These are phyloP conservation scores for Davidsoniella australis DNA, from an alignment of 2,329 filamentous ascomycete genomes.

Conservation along the genomic window DNA sequence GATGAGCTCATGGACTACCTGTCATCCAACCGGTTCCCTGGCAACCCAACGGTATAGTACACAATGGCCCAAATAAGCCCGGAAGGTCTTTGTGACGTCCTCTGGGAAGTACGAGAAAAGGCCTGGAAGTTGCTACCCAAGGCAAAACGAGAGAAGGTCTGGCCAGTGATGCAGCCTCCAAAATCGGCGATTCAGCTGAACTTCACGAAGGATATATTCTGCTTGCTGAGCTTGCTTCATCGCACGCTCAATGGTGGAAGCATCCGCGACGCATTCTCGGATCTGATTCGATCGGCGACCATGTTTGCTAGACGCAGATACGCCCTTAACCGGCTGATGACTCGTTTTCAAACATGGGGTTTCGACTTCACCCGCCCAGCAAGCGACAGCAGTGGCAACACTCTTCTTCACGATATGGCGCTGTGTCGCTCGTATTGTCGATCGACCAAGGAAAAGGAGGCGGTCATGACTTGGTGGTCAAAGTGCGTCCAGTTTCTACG, in stretches of 20 bases:
- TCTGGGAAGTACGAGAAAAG: conserved; percentile 11
- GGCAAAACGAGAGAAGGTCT: background rate
- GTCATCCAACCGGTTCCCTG: conserved; percentile 6
- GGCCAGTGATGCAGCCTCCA: conserved; percentile 11
- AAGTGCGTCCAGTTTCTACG: conserved; percentile 3
- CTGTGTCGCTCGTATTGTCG: background rate
- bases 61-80: conserved; percentile 1
- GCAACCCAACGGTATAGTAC: conserved; percentile 6
- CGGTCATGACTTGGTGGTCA: conserved; percentile 5
- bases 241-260: background rate
- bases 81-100: conserved; percentile 4
- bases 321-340: conserved; percentile 3
- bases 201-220: background rate
- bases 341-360: conserved; percentile 5
- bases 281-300: background rate
- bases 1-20: conserved; percentile 6
- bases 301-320: conserved; percentile 7
- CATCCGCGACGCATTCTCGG: conserved; percentile 1
- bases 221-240: conserved; percentile 6
- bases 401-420: conserved; percentile 10
- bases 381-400: conserved; percentile 1
- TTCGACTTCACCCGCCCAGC: conserved; percentile 2
- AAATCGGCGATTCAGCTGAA: conserved; percentile 2
- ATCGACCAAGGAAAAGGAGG: background rate
- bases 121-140: conserved; percentile 5